Conservation (phyloP, 1,284 basidiomycete species). For the Puccinia triticina region DNA sequence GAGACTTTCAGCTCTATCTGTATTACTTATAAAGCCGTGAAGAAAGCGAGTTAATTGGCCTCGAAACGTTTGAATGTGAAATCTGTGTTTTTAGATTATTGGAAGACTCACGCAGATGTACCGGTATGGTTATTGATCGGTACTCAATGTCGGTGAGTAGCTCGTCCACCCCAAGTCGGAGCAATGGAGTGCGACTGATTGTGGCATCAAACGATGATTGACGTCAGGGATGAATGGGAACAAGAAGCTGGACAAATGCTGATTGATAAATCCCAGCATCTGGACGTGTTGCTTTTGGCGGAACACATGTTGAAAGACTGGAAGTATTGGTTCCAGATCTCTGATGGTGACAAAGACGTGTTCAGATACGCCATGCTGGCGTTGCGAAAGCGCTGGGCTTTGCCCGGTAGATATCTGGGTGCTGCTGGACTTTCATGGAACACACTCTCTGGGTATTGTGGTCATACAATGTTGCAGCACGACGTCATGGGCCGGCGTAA, state of each 20-base stretch:
- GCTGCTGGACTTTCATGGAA: conserved; percentile 61
- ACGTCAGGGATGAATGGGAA: conserved; percentile 62
- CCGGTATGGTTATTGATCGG: conserved; percentile 64
- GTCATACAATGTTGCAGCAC: conserved; percentile 64
- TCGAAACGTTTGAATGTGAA: conserved; percentile 60
- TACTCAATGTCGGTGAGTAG: conserved; percentile 61
- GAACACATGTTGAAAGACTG: conserved; percentile 63
- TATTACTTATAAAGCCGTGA: background rate
- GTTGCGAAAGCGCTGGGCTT: conserved; percentile 64
- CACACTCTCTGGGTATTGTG: conserved; percentile 54
- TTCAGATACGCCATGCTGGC: conserved; percentile 63
- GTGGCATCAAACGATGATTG: background rate
- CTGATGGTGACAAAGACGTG: conserved; percentile 65
- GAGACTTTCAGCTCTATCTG: background rate
- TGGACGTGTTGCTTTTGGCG: conserved; percentile 62
- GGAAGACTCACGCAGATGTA: conserved; percentile 61
- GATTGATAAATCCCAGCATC: conserved; percentile 63
- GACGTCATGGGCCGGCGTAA: conserved; percentile 59
- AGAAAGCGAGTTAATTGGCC: conserved; percentile 57
- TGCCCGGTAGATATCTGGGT: conserved; percentile 63
- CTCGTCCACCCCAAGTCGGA: background rate
- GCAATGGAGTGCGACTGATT: background rate
- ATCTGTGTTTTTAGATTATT: background rate
- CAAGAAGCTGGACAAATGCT: conserved; percentile 64
- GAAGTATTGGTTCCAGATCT: conserved; percentile 63